Percentiles rank a stretch among this genome's conserved stretches.
Conservation (phyloP, 768 basidiomycete genomes). For the Boletus eberwhitei region DNA sequence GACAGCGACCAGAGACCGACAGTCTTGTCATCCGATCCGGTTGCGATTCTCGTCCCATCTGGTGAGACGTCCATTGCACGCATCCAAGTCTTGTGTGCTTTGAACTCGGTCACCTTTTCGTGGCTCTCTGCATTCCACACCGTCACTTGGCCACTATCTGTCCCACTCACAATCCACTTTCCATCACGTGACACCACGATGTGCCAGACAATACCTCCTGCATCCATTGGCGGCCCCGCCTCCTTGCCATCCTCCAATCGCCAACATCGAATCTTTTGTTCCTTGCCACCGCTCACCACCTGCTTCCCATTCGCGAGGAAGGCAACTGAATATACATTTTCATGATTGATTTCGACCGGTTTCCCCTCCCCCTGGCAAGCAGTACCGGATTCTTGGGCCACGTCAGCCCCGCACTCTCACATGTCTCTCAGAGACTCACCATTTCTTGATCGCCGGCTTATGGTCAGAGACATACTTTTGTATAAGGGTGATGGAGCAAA, state of each 20-base stretch:
- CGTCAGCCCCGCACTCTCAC: background rate
- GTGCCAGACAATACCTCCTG: background rate
- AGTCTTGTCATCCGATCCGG: too few species aligned
- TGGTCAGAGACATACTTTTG: background rate
- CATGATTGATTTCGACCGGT: background rate
- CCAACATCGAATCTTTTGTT: background rate
- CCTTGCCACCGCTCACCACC: background rate
- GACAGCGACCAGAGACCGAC: too few species aligned
- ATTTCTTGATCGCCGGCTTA: too few species aligned
- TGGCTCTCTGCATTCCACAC: slow-evolving; percentile 11
- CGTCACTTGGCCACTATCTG: background rate
- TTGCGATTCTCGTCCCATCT: too few species aligned
- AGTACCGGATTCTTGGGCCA: background rate
- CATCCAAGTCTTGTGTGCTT: too few species aligned
- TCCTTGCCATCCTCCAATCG: background rate
- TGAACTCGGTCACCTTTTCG: too few species aligned
- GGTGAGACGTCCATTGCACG: too few species aligned
- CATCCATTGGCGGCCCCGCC: background rate
- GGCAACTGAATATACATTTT: background rate
- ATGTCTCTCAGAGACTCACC: background rate
- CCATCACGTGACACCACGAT: background rate
- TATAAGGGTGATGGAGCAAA: background rate
- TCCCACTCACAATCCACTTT: background rate
- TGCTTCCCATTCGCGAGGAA: background rate
- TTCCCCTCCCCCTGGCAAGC: background rate